Evolutionary conservation across 192 early-diverging fungal genomes (phyloP).

Genomic region (Coemansia sp.): DNA sequence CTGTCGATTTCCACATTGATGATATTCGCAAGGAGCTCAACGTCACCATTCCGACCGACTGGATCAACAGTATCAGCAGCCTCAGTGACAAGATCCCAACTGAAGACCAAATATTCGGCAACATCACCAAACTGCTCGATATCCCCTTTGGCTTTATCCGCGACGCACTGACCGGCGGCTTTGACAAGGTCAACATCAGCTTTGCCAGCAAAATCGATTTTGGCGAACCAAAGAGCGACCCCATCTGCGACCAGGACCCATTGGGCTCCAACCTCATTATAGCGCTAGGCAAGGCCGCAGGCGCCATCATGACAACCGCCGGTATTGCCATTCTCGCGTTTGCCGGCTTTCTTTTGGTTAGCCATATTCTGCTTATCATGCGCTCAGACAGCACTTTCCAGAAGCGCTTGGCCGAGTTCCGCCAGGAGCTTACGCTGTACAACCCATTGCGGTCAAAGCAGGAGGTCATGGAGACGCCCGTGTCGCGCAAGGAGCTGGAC

Average conservation of each 20-base stretch:
- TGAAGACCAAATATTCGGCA: slow-evolving; percentile 45
- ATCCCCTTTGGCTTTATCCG: slow-evolving; percentile 39
- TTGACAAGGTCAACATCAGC: slow-evolving; percentile 18
- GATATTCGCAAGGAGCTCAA: slow-evolving; percentile 28
- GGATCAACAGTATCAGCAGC: slow-evolving; percentile 30
- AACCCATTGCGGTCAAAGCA: slow-evolving; percentile 13
- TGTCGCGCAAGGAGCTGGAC: slow-evolving; percentile 43
- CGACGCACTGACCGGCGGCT: slow-evolving; percentile 12
- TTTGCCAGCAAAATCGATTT: slow-evolving; percentile 26
- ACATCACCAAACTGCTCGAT: slow-evolving; percentile 38
- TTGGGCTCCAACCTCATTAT: slow-evolving; percentile 35
- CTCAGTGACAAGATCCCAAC: slow-evolving; percentile 39
- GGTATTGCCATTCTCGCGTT: slow-evolving; percentile 25
- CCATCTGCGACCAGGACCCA: slow-evolving; percentile 22
- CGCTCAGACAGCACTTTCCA: slow-evolving; percentile 17
- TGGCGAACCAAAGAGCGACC: slow-evolving; percentile 14
- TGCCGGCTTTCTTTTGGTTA: slow-evolving; percentile 14
- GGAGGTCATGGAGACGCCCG: slow-evolving; percentile 17
- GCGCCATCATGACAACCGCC: slow-evolving; percentile 20
- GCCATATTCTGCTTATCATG: slow-evolving; percentile 7
- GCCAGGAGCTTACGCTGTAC: slow-evolving; percentile 33
- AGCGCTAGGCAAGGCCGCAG: slow-evolving; percentile 17
- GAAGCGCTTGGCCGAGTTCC: slow-evolving; percentile 29
- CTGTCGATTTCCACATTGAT: slow-evolving; percentile 25
- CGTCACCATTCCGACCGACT: slow-evolving; percentile 37